Conservation (phyloP, 768 basidiomycete genomes). For the Lactarius evosmus region DNA sequence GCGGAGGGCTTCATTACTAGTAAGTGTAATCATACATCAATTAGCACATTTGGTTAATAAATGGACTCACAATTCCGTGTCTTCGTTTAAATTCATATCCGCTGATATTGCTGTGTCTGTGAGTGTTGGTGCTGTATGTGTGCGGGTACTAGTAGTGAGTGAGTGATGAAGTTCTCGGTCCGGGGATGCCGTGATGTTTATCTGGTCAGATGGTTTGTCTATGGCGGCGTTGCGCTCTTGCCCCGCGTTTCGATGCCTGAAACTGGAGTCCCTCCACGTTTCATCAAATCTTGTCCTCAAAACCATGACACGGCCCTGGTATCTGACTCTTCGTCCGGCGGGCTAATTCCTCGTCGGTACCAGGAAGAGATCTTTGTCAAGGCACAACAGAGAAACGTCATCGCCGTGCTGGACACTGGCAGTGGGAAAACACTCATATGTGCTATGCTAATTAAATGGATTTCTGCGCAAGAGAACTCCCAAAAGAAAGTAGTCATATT, state of each 20-base stretch:
- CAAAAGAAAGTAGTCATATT: constrained; percentile 67
- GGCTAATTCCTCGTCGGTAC: constrained; percentile 44
- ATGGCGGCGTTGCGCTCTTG: not conserved
- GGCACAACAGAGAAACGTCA: constrained; percentile 51
- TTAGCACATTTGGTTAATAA: not conserved
- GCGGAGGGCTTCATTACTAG: constrained; percentile 88
- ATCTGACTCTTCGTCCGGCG: constrained; percentile 3
- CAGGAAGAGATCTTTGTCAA: constrained; percentile 55
- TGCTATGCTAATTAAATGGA: constrained; percentile 70
- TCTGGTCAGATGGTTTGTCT: not conserved
- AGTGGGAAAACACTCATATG: constrained; percentile 62
- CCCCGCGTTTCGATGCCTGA: not conserved
- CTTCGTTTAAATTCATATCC: constrained; percentile 81
- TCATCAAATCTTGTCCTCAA: not conserved
- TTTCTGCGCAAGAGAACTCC: constrained; percentile 49
- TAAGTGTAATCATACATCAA: constrained; percentile 22
- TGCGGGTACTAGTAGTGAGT: not conserved
- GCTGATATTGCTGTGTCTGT: constrained; percentile 34
- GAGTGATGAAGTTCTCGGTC: not conserved
- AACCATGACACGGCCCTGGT: constrained; percentile 8
- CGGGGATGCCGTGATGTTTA: not conserved
- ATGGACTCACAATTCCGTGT: constrained; percentile 87
- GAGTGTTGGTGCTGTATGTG: not conserved
- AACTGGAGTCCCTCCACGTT: not conserved
- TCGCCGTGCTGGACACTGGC: constrained; percentile 57